Conservation (phyloP, 331 rosid genomes). For the Cydonia oblonga region DNA sequence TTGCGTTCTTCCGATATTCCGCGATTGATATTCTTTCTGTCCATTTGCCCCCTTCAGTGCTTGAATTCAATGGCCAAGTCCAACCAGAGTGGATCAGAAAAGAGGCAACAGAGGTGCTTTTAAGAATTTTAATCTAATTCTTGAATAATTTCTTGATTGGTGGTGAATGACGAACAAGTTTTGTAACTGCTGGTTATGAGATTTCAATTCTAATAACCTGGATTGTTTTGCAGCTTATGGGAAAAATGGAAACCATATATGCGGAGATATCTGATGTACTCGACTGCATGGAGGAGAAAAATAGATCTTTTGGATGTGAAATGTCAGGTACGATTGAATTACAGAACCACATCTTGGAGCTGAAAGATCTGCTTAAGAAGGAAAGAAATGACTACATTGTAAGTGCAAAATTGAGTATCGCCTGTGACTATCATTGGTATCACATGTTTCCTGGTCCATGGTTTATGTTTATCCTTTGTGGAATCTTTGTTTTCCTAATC, state of each 20-base stretch:
- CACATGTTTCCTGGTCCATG: not conserved
- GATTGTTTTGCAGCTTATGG: constrained; percentile 40
- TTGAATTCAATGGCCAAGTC: constrained; percentile 58
- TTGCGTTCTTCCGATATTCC: constrained; percentile 83
- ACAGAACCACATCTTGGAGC: constrained; percentile 41
- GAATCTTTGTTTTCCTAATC: constrained; percentile 1
- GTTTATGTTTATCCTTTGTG: not conserved
- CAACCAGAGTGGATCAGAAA: constrained; percentile 67
- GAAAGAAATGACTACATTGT: constrained; percentile 71
- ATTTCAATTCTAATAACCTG: constrained; percentile 9
- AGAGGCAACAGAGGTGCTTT: constrained; percentile 73
- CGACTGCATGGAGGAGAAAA: constrained; percentile 50
- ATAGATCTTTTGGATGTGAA: constrained; percentile 30
- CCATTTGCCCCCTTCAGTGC: constrained; percentile 69
- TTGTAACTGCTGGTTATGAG: not conserved
- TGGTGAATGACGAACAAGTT: constrained; percentile 4
- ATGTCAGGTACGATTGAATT: constrained; percentile 31
- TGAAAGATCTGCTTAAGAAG: constrained; percentile 59
- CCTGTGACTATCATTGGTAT: not conserved
- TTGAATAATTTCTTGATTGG: constrained; percentile 1
- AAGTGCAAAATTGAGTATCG: constrained; percentile 18
- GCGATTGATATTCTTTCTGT: constrained; percentile 84
- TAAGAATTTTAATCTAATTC: constrained; percentile 6
- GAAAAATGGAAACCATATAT: constrained; percentile 64
- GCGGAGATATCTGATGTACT: constrained; percentile 62